These are phyloP conservation scores for Pisolithus sp. DNA, from an alignment of 768 basidiomycete species.

Conservation along the genomic window DNA sequence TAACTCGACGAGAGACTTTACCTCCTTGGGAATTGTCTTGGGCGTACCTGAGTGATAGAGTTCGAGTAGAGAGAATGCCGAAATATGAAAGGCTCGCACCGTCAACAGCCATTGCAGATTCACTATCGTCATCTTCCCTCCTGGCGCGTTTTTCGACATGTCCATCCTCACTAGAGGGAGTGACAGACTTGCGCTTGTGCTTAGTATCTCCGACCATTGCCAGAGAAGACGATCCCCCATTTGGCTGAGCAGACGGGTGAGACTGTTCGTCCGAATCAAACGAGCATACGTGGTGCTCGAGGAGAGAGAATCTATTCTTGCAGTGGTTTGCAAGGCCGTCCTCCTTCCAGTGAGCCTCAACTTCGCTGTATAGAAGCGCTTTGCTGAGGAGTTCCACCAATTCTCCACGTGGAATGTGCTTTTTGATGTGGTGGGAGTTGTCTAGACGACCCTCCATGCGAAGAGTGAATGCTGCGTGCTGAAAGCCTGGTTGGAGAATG, in stretches of 20 bases:
- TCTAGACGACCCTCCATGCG: slow-evolving; percentile 70
- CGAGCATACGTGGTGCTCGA: slow-evolving; percentile 69
- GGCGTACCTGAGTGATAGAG: slow-evolving; percentile 10
- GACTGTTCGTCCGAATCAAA: slow-evolving; percentile 32
- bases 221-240: slow-evolving; percentile 7
- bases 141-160: slow-evolving; percentile 62
- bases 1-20: slow-evolving; percentile 12
- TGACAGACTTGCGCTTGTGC: slow-evolving; percentile 47
- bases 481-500: slow-evolving; percentile 48
- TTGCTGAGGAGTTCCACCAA: slow-evolving; percentile 76
- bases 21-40: slow-evolving; percentile 12
- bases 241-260: slow-evolving; percentile 12
- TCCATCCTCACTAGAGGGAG: slow-evolving; percentile 38
- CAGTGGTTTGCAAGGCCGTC: slow-evolving; percentile 58
- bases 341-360: slow-evolving; percentile 75
- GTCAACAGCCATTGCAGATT: slow-evolving; percentile 36
- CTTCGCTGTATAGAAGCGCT: slow-evolving; percentile 74
- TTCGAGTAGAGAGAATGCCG: slow-evolving; percentile 21
- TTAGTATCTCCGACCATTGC: slow-evolving; percentile 15
- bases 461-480: slow-evolving; percentile 77
- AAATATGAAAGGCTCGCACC: slow-evolving; percentile 20
- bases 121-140: slow-evolving; percentile 39
- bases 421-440: slow-evolving; percentile 57
- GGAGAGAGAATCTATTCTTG: slow-evolving; percentile 64
- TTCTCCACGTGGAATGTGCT: slow-evolving; percentile 76